phyloP scores from a whole-genome alignment of 2,329 filamentous ascomycete species.

The Lecanicillium sp. region DNA sequence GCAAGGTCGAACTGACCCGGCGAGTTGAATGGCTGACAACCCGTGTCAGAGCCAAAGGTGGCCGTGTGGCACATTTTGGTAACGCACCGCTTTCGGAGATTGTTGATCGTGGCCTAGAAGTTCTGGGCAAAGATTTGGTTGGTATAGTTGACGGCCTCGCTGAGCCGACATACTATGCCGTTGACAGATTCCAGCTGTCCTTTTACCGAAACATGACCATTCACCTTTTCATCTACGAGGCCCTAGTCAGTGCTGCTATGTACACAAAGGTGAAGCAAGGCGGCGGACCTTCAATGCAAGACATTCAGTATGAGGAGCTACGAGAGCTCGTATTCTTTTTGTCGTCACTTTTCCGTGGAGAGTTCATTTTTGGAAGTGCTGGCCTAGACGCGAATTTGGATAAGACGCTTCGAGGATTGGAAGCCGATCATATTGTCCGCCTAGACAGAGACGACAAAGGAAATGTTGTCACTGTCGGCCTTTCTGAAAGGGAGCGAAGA shows the following conservation, averaged over 20 bases:
- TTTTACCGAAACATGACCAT: conserved; percentile 99
- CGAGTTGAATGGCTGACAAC: conserved; percentile 85
- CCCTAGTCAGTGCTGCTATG: conserved; percentile 81
- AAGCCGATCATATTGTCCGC: conserved; percentile 69
- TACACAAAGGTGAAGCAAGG: conserved; percentile 88
- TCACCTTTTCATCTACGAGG: conserved; percentile 91
- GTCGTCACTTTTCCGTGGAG: conserved; percentile 86
- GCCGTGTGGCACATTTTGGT: conserved; percentile 88
- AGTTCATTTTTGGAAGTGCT: conserved; percentile 93
- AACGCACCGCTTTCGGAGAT: conserved; percentile 71
- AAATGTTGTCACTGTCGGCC: conserved; percentile 58
- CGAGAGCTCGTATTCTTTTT: conserved; percentile 78
- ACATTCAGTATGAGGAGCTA: conserved; percentile 67
- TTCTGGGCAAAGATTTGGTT: conserved; percentile 83
- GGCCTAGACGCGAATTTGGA: conserved; percentile 75
- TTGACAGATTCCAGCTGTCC: conserved; percentile 92
- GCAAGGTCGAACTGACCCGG: conserved; percentile 75
- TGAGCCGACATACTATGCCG: conserved; percentile 89
- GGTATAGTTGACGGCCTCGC: conserved; percentile 70
- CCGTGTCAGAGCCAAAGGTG: conserved; percentile 76
- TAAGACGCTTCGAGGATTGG: conserved; percentile 68
- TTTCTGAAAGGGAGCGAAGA: conserved; percentile 68
- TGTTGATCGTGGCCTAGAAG: conserved; percentile 82
- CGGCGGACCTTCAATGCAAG: conserved; percentile 73
- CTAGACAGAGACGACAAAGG: conserved; percentile 50